Evolutionary conservation across 2,329 filamentous ascomycete species (phyloP), one percentile per base, ranked within the genome.

Genomic region (Sporothrix euskadiensis): DNA sequence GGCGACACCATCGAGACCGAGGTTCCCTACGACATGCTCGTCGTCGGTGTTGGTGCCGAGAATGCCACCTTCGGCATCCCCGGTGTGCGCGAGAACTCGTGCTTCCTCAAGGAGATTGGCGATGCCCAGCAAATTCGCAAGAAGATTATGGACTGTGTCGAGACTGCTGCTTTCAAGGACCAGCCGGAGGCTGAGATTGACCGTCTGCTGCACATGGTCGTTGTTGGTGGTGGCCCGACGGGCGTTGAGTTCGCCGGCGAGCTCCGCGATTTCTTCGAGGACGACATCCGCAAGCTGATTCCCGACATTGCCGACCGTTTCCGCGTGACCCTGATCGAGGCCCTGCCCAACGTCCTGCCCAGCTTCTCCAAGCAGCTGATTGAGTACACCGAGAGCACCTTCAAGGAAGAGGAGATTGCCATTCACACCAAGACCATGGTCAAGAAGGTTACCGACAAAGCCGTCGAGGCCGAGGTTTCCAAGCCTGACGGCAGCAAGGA

Each of bases 301-400:
- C 97, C 97, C 63, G 94, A 98, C 76, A 97, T 99, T 83, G 90
- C 91, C 82, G 90, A 94, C 79, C 93, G 94, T 83, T 98, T 99
- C 90, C 93, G 94, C 83, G 95, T 99, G 77, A 99, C 96, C 74
- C 90, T 99, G 66, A 95, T 99, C 77, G 96, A 99, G 85, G 96
- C 96, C 75, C 89, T 99, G 47, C 96, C 96, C 79, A 98, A 97
- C 82, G 94, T 97, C 71, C 89, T 99, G 77, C 96, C 96, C 79
- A 97, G 94, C 88, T 99, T 99, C 88, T 97, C 94, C 82, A 98
- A 98, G 89, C 94, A 97, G 84, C 88, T 99, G 80, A 98, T 99
- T 81, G 96, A 99, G 80, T 99, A 99, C 88, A 99, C 96, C 78
- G 96, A 99, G 85, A 95, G 94, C 84, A 98, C 95, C 65, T 97